These are phyloP conservation scores for Trichoderma arundinaceum DNA, from an alignment of 2,329 filamentous ascomycete genomes.

Conservation along the genomic window DNA sequence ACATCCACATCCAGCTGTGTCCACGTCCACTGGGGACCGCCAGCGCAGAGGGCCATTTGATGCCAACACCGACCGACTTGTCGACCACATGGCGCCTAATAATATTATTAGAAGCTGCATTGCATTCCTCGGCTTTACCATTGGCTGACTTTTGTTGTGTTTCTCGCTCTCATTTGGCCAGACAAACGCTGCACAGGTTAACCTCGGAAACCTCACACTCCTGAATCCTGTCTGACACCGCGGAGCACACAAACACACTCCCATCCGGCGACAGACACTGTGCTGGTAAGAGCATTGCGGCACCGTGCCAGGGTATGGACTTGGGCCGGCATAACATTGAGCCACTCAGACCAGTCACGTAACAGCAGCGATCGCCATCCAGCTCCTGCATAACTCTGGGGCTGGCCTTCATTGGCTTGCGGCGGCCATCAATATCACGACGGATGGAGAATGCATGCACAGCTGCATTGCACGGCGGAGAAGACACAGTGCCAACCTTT, in stretches of 20 bases:
- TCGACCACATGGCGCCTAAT: conserved; percentile 32
- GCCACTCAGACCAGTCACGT: conserved; percentile 34
- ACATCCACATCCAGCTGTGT: conserved; percentile 9
- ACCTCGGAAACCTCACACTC: conserved; percentile 26
- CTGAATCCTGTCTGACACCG: conserved; percentile 30
- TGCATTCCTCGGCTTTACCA: conserved; percentile 23
- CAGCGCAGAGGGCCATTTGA: conserved; percentile 25
- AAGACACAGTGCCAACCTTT: conserved; percentile 12
- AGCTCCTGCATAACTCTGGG: conserved; percentile 36
- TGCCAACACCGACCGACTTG: conserved; percentile 27
- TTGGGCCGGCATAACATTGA: conserved; percentile 31
- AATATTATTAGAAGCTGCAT: conserved; percentile 31
- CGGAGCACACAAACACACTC: conserved; percentile 1
- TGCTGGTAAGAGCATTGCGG: conserved; percentile 17
- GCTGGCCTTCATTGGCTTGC: conserved; percentile 35
- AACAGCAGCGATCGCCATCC: conserved; percentile 37
- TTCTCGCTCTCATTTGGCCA: conserved; percentile 15
- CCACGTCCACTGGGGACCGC: conserved; percentile 11
- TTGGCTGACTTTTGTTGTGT: conserved; percentile 6
- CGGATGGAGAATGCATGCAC: conserved; percentile 35
- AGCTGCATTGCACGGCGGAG: conserved; percentile 30
- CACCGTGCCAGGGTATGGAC: conserved; percentile 27
- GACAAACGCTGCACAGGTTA: conserved; percentile 10
- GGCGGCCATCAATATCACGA: conserved; percentile 35
- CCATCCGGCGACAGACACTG: conserved; percentile 16